A percentile compares a stretch with the other conserved stretches of the same genome.
Conservation (phyloP, 805 yeast genomes). For the Wickerhamiella lipophila region DNA sequence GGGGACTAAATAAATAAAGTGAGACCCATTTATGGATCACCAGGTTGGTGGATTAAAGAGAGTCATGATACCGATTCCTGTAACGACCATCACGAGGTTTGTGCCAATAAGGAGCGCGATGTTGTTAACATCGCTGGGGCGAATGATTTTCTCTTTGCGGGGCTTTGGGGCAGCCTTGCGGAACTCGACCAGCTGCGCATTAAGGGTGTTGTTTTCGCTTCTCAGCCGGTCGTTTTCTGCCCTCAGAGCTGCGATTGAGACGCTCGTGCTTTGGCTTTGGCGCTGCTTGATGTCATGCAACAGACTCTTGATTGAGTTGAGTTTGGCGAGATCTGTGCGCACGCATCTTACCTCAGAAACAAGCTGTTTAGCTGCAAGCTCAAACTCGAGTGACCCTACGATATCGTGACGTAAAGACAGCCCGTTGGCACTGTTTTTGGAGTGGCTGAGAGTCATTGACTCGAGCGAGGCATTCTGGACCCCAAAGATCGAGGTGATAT, state of each 20-base stretch:
- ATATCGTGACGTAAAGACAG: conserved; percentile 26
- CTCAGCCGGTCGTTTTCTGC: conserved; percentile 22
- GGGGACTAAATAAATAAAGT: background rate
- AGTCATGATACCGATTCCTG: conserved; percentile 22
- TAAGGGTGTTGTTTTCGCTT: conserved; percentile 15
- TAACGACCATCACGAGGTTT: conserved; percentile 18
- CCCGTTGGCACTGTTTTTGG: conserved; percentile 28
- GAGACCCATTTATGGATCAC: conserved; percentile 1
- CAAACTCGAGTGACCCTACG: conserved; percentile 24
- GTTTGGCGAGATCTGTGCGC: conserved; percentile 27
- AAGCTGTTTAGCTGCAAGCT: conserved; percentile 27
- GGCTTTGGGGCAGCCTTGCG: conserved; percentile 6
- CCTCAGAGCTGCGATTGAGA: conserved; percentile 19
- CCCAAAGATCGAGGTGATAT: conserved; percentile 26
- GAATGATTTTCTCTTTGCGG: conserved; percentile 9
- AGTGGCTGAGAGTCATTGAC: conserved; percentile 27
- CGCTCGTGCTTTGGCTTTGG: conserved; percentile 26
- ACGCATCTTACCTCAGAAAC: conserved; percentile 27
- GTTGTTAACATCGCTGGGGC: conserved; percentile 16
- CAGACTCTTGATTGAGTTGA: conserved; percentile 24
- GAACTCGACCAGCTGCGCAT: conserved; percentile 10
- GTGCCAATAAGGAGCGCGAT: conserved; percentile 19
- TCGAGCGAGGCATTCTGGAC: conserved; percentile 26
- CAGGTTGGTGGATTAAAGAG: conserved; percentile 23
- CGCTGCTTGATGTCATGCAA: conserved; percentile 23